Evolutionary conservation across 805 yeast species (phyloP).

Genomic region (Candida corydali): DNA sequence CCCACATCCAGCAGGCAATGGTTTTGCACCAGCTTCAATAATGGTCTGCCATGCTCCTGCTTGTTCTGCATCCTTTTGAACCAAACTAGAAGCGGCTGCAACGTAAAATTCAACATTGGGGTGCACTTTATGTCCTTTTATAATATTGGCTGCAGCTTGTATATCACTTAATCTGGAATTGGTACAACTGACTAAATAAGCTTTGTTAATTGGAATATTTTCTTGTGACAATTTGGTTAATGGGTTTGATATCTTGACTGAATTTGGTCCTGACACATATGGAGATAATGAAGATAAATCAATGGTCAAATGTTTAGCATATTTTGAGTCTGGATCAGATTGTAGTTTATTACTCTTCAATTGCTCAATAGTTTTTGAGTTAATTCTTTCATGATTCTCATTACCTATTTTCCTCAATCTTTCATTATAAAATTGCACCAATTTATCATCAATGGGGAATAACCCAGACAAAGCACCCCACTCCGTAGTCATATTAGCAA

Average conservation of each 20-base stretch:
- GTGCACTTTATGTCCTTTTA: slow-evolving; percentile 78
- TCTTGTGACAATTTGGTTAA: slow-evolving; percentile 69
- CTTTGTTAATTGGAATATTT: slow-evolving; percentile 81
- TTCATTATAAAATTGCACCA: slow-evolving; percentile 72
- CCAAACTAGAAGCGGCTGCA: slow-evolving; percentile 94
- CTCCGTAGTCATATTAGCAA: slow-evolving; percentile 97
- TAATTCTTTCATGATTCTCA: slow-evolving; percentile 82
- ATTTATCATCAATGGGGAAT: slow-evolving; percentile 88
- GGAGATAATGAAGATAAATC: slow-evolving; percentile 83
- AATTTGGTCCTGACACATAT: slow-evolving; percentile 93
- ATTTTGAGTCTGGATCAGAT: slow-evolving; percentile 75
- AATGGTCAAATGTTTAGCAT: slow-evolving; percentile 82
- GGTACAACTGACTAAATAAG: slow-evolving; percentile 96
- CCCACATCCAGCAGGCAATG: slow-evolving; percentile 98
- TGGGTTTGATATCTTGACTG: slow-evolving; percentile 86
- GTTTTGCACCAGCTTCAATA: slow-evolving; percentile 88
- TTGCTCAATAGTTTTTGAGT: slow-evolving; percentile 50
- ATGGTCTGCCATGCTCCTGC: slow-evolving; percentile 90
- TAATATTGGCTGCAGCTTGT: slow-evolving; percentile 88
- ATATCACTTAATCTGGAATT: slow-evolving; percentile 91
- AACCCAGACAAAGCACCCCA: slow-evolving; percentile 98
- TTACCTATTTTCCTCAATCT: slow-evolving; percentile 52
- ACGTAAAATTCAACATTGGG: slow-evolving; percentile 91
- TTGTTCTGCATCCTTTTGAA: slow-evolving; percentile 87
- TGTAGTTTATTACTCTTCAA: slow-evolving; percentile 40